Conservation (phyloP, 225 moss, liverwort and hornwort species). For the Sphagnum contortum region DNA sequence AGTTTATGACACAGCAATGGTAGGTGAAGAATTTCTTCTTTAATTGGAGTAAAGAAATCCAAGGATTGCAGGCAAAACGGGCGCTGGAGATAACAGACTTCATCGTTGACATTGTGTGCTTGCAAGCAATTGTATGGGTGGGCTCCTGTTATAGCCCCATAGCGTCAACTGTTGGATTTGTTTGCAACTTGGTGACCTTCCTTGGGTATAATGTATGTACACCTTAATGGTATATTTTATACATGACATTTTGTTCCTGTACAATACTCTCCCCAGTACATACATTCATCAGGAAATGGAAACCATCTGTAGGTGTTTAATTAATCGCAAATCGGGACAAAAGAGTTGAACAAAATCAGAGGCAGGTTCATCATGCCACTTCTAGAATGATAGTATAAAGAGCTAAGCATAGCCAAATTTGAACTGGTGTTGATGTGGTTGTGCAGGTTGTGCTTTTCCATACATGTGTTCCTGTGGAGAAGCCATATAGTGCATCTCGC, state of each 20-base stretch:
- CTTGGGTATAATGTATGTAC: slow-evolving; percentile 55
- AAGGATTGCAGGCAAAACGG: slow-evolving; percentile 39
- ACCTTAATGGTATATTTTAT: not conserved
- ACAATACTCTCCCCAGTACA: not conserved
- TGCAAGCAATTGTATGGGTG: slow-evolving; percentile 85
- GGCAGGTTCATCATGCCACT: too few relatives aligned
- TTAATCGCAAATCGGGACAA: not conserved
- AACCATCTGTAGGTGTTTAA: not conserved
- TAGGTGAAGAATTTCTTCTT: too few relatives aligned
- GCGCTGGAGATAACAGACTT: slow-evolving; percentile 63
- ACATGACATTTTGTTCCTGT: slow-evolving; percentile 1
- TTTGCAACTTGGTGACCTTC: slow-evolving; percentile 61
- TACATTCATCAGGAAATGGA: too few relatives aligned
- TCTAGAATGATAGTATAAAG: too few relatives aligned
- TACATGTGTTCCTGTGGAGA: slow-evolving; percentile 70
- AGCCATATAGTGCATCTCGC: slow-evolving; percentile 74
- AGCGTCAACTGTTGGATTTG: slow-evolving; percentile 40
- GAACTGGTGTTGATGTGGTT: not conserved
- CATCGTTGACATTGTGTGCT: slow-evolving; percentile 66
- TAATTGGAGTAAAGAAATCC: too few relatives aligned
- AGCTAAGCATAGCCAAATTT: too few relatives aligned
- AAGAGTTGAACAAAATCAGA: too few relatives aligned
- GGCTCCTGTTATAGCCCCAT: slow-evolving; percentile 64
- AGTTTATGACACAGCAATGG: too few relatives aligned
- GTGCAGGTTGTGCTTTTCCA: slow-evolving; percentile 44